Conservation (phyloP, 495 filamentous ascomycete genomes). For the Amorphotheca resinae region DNA sequence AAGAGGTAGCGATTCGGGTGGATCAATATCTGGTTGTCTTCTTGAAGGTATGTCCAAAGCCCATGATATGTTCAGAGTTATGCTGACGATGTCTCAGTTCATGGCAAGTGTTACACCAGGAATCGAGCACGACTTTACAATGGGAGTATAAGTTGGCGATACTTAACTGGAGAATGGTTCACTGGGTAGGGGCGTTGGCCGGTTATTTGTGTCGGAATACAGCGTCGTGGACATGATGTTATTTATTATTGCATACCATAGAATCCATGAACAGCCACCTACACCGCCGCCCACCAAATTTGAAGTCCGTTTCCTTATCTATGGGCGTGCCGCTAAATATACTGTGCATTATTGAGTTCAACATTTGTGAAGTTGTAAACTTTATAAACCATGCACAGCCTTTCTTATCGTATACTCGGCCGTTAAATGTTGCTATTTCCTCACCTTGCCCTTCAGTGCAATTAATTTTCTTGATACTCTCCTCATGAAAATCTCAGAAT, state of each 20-base stretch:
- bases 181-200: not conserved
- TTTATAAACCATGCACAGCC: no score
- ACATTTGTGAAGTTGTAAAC: no score
- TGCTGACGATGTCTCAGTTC: constrained; percentile 39
- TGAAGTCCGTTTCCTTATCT: not conserved
- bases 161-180: no score
- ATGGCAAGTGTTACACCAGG: constrained; percentile 94
- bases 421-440: no score
- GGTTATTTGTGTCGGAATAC: not conserved
- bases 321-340: no score
- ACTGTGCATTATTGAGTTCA: no score
- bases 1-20: constrained; percentile 83
- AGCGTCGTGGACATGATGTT: not conserved
- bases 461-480: no score
- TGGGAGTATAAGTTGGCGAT: constrained; percentile 68
- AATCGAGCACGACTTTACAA: constrained; percentile 97
- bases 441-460: no score
- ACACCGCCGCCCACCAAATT: not conserved
- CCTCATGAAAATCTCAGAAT: no score
- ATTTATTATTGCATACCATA: not conserved
- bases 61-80: not conserved
- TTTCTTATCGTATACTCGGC: no score
- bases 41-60: constrained; percentile 51
- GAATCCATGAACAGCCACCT: not conserved
- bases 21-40: constrained; percentile 98